A percentile compares a stretch with the other conserved stretches of the same genome.
Conservation (phyloP, 371 early-diverging fungal genomes). For the Rhizopus stolonifer region DNA sequence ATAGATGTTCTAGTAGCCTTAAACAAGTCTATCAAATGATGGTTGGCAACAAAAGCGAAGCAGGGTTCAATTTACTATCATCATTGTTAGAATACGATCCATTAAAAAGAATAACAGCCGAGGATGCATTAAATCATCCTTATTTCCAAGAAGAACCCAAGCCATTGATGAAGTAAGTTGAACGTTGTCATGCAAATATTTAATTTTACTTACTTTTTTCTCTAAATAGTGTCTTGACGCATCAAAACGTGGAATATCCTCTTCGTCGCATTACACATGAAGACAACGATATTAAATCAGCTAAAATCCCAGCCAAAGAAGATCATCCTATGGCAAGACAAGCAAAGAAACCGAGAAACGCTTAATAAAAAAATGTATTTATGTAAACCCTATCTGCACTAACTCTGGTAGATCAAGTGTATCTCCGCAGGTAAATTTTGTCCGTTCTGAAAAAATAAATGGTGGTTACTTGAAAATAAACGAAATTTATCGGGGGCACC, state of each 20-base stretch:
- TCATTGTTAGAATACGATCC: slow-evolving; percentile 94
- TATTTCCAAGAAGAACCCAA: slow-evolving; percentile 93
- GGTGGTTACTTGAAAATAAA: too few species aligned
- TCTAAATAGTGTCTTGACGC: slow-evolving; percentile 54
- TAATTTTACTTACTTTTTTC: neutral
- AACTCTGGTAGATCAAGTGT: slow-evolving; percentile 12
- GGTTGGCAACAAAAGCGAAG: slow-evolving; percentile 57
- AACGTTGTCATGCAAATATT: neutral
- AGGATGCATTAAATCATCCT: slow-evolving; percentile 82
- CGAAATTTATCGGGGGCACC: too few species aligned
- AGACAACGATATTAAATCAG: slow-evolving; percentile 63
- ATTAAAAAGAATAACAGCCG: slow-evolving; percentile 82
- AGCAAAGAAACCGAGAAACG: slow-evolving; percentile 40
- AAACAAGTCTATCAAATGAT: slow-evolving; percentile 44
- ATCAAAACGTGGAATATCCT: slow-evolving; percentile 66
- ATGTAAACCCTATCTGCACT: slow-evolving; percentile 19
- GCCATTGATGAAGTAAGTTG: slow-evolving; percentile 70
- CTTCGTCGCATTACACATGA: slow-evolving; percentile 62
- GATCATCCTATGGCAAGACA: slow-evolving; percentile 33
- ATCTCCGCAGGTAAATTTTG: slow-evolving; percentile 4
- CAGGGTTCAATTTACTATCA: slow-evolving; percentile 74
- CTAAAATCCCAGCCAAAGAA: slow-evolving; percentile 24
- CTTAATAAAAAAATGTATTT: slow-evolving; percentile 7
- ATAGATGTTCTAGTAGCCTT: slow-evolving; percentile 50
- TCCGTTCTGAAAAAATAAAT: too few species aligned